phyloP scores from a whole-genome alignment of 148 eudicot genomes.

The Dysphania ambrosioides region DNA sequence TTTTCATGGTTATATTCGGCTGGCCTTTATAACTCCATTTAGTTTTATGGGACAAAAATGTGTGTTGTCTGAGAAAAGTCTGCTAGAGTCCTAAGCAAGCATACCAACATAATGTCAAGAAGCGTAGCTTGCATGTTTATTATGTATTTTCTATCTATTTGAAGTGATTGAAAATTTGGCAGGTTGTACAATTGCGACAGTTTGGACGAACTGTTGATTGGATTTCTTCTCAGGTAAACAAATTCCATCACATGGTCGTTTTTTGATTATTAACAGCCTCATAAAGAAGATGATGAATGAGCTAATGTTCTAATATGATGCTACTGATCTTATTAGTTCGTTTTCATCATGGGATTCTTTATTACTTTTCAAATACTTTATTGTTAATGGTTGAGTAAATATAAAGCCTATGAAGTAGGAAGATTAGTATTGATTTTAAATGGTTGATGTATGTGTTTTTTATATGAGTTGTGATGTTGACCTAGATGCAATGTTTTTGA shows the following conservation, averaged over 20 bases:
- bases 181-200: constrained; percentile 75
- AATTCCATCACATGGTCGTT: neutral
- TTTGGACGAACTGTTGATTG: constrained; percentile 61
- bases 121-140: neutral
- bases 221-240: constrained; percentile 59
- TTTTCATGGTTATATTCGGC: no score
- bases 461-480: neutral
- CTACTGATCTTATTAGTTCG: neutral
- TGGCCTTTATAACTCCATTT: no score
- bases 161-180: constrained; percentile 28
- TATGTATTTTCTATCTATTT: neutral
- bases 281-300: neutral
- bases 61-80: no score
- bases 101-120: neutral
- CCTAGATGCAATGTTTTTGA: neutral
- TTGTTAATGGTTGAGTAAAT: neutral
- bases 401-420: neutral
- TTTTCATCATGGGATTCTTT: neutral
- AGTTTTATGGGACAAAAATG: no score
- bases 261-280: neutral
- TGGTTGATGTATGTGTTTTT: neutral
- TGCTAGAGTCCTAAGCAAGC: no score
- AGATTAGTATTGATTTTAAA: neutral
- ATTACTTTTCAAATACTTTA: neutral
- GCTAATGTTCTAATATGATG: neutral